A percentile compares a stretch with the other conserved stretches of the same genome.
Evolutionary conservation across 2,329 filamentous ascomycete genomes (phyloP).

Genomic region (Pseudogymnoascus sp.): DNA sequence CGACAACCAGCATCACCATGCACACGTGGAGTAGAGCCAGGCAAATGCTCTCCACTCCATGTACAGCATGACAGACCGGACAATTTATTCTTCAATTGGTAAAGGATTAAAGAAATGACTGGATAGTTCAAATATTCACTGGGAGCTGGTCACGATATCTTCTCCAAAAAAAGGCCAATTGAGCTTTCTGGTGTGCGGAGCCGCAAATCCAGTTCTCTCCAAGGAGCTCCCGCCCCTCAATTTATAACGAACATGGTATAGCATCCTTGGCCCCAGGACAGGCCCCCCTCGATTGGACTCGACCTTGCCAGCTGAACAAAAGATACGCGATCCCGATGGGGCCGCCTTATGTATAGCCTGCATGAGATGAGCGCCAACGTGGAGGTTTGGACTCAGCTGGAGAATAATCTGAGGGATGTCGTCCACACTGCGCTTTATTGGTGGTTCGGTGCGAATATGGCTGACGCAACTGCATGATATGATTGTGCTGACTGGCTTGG

Average conservation of each 20-base stretch:
- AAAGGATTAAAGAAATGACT: background rate
- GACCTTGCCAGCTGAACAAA: conserved; percentile 2
- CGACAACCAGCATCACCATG: background rate
- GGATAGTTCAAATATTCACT: background rate
- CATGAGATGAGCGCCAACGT: conserved; percentile 7
- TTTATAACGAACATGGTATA: conserved; percentile 2
- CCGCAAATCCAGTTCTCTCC: background rate
- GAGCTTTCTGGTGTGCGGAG: conserved; percentile 4
- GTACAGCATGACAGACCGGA: background rate
- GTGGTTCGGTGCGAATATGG: background rate
- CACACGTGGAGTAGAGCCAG: background rate
- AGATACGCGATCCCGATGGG: conserved; percentile 7
- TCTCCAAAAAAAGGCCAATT: background rate
- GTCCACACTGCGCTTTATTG: background rate
- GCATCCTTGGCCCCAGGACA: conserved; percentile 1
- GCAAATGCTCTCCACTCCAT: background rate
- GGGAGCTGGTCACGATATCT: background rate
- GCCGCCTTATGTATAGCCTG: conserved; percentile 6
- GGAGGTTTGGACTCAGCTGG: background rate
- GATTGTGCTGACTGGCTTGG: conserved; percentile 3
- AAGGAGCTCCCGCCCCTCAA: background rate
- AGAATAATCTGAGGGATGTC: background rate
- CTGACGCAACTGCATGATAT: conserved; percentile 8
- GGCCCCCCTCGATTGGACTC: background rate
- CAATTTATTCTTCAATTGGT: conserved; percentile 7